A percentile compares a stretch with the other conserved stretches of the same genome.
Conservation (phyloP, 345 rosid genomes). For the Aurinia saxatilis region DNA sequence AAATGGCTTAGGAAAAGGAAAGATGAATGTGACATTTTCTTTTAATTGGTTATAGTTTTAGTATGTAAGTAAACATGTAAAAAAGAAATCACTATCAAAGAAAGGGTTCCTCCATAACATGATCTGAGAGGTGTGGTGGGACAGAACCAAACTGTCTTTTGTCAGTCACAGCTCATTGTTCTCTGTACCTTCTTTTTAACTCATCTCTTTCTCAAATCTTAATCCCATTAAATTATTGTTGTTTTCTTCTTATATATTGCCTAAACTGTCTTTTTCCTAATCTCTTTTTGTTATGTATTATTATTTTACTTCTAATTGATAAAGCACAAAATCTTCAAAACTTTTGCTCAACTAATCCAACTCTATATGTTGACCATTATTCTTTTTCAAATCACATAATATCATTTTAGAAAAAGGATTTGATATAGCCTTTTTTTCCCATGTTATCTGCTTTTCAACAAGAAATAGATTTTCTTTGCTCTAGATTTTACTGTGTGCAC, state of each 20-base stretch:
- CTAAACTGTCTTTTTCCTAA: slow-evolving; percentile 23
- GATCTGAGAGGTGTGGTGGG: slow-evolving; percentile 25
- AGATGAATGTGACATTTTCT: too few species aligned
- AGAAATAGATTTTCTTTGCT: slow-evolving; percentile 7
- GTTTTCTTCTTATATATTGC: neutral
- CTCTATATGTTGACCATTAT: neutral
- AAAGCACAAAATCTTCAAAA: slow-evolving; percentile 19
- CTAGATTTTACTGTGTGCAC: slow-evolving; percentile 8
- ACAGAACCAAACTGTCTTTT: slow-evolving; percentile 25
- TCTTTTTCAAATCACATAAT: too few species aligned
- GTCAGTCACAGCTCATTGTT: slow-evolving; percentile 34
- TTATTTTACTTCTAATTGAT: slow-evolving; percentile 12
- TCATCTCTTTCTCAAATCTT: neutral
- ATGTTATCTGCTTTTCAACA: slow-evolving; percentile 11
- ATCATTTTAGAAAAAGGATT: too few species aligned
- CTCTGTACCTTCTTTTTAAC: slow-evolving; percentile 24
- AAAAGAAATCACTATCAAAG: neutral
- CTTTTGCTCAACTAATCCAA: too few species aligned
- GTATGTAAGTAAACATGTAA: neutral
- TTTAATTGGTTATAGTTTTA: too few species aligned
- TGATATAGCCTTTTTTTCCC: slow-evolving; percentile 8
- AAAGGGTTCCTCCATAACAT: slow-evolving; percentile 13
- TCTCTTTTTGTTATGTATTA: slow-evolving; percentile 3
- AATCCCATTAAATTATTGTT: neutral
- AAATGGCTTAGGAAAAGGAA: neutral